These are phyloP conservation scores for Aspergillus ochraceoroseus DNA, from an alignment of 2,329 filamentous ascomycete genomes.

Conservation along the genomic window DNA sequence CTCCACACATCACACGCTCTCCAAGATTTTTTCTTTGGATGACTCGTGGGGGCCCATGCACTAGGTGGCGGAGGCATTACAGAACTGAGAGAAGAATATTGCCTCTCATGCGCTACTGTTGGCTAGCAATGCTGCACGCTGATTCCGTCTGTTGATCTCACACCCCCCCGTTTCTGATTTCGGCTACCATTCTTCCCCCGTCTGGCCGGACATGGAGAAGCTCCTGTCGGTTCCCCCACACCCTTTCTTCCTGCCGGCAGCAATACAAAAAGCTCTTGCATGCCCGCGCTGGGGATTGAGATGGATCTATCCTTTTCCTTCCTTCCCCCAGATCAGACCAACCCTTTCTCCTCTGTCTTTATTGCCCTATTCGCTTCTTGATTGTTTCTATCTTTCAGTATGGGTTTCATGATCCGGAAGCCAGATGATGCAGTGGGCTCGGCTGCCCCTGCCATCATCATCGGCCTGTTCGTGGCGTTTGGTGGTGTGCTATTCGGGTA, in stretches of 20 bases:
- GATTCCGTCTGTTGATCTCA: constrained; percentile 4
- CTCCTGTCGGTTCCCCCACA: constrained; percentile 8
- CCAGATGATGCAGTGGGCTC: constrained; percentile 46
- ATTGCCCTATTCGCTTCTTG: not conserved
- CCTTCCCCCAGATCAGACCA: not conserved
- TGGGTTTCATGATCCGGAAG: constrained; percentile 45
- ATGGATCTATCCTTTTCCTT: not conserved
- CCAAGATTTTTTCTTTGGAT: not conserved
- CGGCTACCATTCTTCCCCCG: constrained; percentile 9
- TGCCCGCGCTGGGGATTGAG: not conserved
- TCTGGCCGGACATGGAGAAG: constrained; percentile 10
- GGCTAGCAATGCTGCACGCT: constrained; percentile 1
- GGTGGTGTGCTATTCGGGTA: constrained; percentile 56
- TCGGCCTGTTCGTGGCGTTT: constrained; percentile 56
- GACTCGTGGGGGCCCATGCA: not conserved
- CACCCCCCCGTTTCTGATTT: constrained; percentile 10
- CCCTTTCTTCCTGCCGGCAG: not conserved
- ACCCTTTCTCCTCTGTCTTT: not conserved
- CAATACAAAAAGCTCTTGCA: constrained; percentile 10
- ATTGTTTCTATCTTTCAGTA: constrained; percentile 18
- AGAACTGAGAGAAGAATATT: constrained; percentile 1
- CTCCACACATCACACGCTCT: not conserved
- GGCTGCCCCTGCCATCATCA: constrained; percentile 48
- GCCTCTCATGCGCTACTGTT: constrained; percentile 4
- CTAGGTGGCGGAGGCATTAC: not conserved